phyloP scores from a whole-genome alignment of 306 rosid species.

The Astragalus glycyphyllos region DNA sequence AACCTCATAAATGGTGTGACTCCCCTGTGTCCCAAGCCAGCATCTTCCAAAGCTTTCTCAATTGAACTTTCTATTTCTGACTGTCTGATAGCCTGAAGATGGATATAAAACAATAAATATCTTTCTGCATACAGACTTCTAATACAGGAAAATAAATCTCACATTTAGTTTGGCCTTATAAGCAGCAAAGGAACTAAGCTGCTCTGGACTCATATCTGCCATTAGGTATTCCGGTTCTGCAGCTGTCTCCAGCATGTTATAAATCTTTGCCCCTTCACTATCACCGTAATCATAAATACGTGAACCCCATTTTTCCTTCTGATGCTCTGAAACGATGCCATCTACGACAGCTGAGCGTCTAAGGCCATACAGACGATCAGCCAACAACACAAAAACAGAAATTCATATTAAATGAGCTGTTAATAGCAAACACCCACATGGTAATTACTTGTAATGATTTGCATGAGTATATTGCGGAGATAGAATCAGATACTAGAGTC shows the following conservation, averaged over 20 bases:
- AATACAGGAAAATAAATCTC: slow-evolving; percentile 41
- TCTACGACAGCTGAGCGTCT: slow-evolving; percentile 77
- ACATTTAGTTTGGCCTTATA: slow-evolving; percentile 83
- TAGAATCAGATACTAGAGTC: too few relatives aligned
- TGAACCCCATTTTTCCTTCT: slow-evolving; percentile 54
- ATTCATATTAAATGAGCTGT: slow-evolving; percentile 28
- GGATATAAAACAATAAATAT: slow-evolving; percentile 44
- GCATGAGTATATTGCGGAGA: too few relatives aligned
- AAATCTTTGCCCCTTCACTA: slow-evolving; percentile 85
- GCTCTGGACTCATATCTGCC: slow-evolving; percentile 95
- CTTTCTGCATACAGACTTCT: slow-evolving; percentile 35
- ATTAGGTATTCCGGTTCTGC: slow-evolving; percentile 86
- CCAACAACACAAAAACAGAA: slow-evolving; percentile 33
- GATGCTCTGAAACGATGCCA: slow-evolving; percentile 66
- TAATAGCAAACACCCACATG: slow-evolving; percentile 13
- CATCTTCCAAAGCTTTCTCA: slow-evolving; percentile 76
- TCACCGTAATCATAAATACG: slow-evolving; percentile 55
- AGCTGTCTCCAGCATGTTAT: slow-evolving; percentile 78
- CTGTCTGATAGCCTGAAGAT: slow-evolving; percentile 69
- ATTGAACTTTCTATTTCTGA: slow-evolving; percentile 73
- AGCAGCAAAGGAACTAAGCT: slow-evolving; percentile 70
- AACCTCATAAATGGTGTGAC: slow-evolving; percentile 80
- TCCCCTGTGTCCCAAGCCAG: slow-evolving; percentile 71
- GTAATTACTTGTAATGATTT: slow-evolving; percentile 2
- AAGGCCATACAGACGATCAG: slow-evolving; percentile 44